Evolutionary conservation across 2,329 filamentous ascomycete genomes (phyloP).

Genomic region (Coniochaeta hoffmannii): DNA sequence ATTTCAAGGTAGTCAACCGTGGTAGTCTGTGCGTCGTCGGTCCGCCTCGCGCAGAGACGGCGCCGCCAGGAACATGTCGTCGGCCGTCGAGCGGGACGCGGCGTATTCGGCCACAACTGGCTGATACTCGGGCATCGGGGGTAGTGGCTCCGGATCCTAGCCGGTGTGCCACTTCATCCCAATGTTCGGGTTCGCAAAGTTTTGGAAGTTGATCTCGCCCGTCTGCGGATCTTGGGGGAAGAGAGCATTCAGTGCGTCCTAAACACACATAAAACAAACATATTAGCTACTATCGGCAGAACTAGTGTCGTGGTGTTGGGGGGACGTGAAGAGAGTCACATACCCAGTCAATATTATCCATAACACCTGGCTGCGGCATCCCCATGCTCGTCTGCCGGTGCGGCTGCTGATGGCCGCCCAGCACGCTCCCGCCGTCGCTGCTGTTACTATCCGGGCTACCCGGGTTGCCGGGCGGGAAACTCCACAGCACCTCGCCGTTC

Average conservation of each 20-base stretch:
- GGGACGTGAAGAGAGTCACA: conserved; percentile 20
- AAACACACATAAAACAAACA: too few relatives aligned
- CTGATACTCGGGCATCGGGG: not conserved
- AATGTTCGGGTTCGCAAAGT: conserved; percentile 28
- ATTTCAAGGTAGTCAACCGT: too few relatives aligned
- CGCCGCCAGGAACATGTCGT: not conserved
- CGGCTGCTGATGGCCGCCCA: conserved; percentile 11
- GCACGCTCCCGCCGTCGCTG: conserved; percentile 32
- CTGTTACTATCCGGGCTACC: conserved; percentile 32
- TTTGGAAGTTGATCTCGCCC: conserved; percentile 12
- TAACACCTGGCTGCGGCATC: conserved; percentile 16
- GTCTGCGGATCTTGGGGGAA: conserved; percentile 19
- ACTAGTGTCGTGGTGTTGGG: too few relatives aligned
- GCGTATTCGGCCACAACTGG: not conserved
- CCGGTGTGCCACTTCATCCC: conserved; percentile 20
- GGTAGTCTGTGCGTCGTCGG: too few relatives aligned
- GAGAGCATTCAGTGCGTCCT: conserved; percentile 14
- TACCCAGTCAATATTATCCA: conserved; percentile 60
- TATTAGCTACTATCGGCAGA: not conserved
- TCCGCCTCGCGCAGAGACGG: too few relatives aligned
- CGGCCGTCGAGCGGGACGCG: not conserved
- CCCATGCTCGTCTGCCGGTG: conserved; percentile 11
- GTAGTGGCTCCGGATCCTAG: not conserved
- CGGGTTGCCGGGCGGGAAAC: conserved; percentile 27
- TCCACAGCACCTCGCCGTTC: conserved; percentile 40